phyloP scores from a whole-genome alignment of 2,329 filamentous ascomycete species.

The Cladosporium sp. region DNA sequence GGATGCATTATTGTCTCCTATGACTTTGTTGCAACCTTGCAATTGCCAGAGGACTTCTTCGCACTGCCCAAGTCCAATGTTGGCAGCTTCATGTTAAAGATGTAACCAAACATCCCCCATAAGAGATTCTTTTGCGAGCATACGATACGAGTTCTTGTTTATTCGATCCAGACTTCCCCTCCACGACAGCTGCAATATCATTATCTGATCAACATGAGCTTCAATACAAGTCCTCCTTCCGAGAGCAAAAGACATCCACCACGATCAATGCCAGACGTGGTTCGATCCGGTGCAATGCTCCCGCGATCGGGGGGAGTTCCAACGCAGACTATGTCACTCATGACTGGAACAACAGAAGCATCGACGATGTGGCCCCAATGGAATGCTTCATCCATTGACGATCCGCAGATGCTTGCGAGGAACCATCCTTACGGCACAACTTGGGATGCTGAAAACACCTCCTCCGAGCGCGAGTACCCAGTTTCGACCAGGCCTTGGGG shows the following conservation, averaged over 20 bases:
- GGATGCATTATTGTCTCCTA: constrained; percentile 3
- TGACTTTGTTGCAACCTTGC: too few relatives aligned
- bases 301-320: neutral
- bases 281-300: neutral
- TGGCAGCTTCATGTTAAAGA: constrained; percentile 8
- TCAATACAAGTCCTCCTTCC: neutral
- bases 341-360: too few relatives aligned
- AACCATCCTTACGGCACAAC: too few relatives aligned
- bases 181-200: neutral
- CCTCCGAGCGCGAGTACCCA: too few relatives aligned
- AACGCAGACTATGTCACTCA: too few relatives aligned
- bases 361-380: too few relatives aligned
- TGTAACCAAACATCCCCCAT: neutral
- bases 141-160: neutral
- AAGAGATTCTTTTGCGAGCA: neutral
- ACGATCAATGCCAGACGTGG: neutral
- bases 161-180: neutral
- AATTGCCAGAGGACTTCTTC: neutral
- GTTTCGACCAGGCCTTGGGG: too few relatives aligned
- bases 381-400: too few relatives aligned
- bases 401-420: too few relatives aligned
- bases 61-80: constrained; percentile 7
- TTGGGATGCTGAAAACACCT: too few relatives aligned
- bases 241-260: neutral
- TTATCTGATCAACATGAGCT: neutral